Evolutionary conservation across 2,329 filamentous ascomycete species (phyloP), one percentile per base, ranked within the genome.

Genomic region (Colletotrichum siamense): DNA sequence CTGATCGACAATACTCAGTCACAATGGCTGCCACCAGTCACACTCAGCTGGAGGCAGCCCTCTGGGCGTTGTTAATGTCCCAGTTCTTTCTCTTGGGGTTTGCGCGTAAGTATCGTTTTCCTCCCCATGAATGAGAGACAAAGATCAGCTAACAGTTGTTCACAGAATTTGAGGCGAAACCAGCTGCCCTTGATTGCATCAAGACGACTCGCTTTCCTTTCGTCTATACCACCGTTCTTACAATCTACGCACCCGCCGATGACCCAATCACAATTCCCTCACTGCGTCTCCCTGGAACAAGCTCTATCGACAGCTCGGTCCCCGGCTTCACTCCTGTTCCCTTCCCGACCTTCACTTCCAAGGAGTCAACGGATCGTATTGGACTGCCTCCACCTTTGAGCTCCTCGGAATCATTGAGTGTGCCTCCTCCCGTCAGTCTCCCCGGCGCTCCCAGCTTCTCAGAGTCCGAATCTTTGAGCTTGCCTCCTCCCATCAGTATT

Each of bases 191-290:
- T n/a, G 39, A 59, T 10, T 73, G 69, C 10, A 16, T 4, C 6
- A 76, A 59, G 44, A 55, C 55, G 12, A 73, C 44, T 4, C n/a
- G 18, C 18, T 7, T 76, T 10, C 63, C 73, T 8, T 7, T 32
- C 8, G 34, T 61, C 8, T 76, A 26, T 57, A 76, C 63, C 1
- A 57, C 69, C 5, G n/a, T 76, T 44, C 68, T 68, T 16, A 76
- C 69, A 3, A 18, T 76, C 39, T 69, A 64, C 26, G 63, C 63
- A 7, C 16, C 63, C 10, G 22, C 22, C 36, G 55, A n/a, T n/a
- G 61, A 55, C 4, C 26, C 13, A 1, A 15, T 22, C 30, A n/a
- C 24, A 3, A 15, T 59, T 8, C 16, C 24, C 6, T 44, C 65
- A 15, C 39, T 59, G 24, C 16, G 8, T 12, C 39, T 28, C 39